phyloP scores from a whole-genome alignment of 306 rosid species.

The Purshia tridentata region DNA sequence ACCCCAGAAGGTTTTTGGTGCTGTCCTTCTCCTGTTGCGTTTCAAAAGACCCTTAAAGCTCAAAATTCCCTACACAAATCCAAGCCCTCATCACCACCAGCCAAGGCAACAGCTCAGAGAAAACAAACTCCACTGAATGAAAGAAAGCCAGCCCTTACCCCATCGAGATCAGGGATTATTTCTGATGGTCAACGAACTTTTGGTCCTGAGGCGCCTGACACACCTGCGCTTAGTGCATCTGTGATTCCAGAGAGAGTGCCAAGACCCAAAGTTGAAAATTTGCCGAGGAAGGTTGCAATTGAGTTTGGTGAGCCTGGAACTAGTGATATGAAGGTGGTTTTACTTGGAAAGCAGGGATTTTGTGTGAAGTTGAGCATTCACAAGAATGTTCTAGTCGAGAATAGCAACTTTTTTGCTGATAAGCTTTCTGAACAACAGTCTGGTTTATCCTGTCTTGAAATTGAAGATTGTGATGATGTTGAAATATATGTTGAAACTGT shows the following conservation, averaged over 20 bases:
- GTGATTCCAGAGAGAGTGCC: slow-evolving; percentile 56
- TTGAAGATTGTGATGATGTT: slow-evolving; percentile 84
- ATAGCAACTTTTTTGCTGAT: slow-evolving; percentile 62
- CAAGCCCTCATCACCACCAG: slow-evolving; percentile 69
- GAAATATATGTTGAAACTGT: slow-evolving; percentile 88
- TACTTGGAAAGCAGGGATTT: slow-evolving; percentile 86
- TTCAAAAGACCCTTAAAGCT: slow-evolving; percentile 73
- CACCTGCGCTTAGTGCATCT: slow-evolving; percentile 42
- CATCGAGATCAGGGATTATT: slow-evolving; percentile 48
- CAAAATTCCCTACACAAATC: slow-evolving; percentile 72
- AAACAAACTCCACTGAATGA: slow-evolving; percentile 43
- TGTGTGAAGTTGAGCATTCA: slow-evolving; percentile 90
- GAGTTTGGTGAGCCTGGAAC: slow-evolving; percentile 96
- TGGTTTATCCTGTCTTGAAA: slow-evolving; percentile 54
- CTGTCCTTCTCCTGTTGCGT: slow-evolving; percentile 90
- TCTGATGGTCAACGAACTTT: slow-evolving; percentile 52
- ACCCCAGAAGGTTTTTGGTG: slow-evolving; percentile 98
- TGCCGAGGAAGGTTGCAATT: slow-evolving; percentile 87
- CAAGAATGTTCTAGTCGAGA: slow-evolving; percentile 56
- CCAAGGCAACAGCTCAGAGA: slow-evolving; percentile 48
- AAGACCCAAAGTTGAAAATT: slow-evolving; percentile 56
- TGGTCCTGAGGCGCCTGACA: slow-evolving; percentile 52
- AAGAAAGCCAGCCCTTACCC: slow-evolving; percentile 46
- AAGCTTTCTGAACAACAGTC: slow-evolving; percentile 52
- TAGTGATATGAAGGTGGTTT: slow-evolving; percentile 66